Evolutionary conservation across 768 basidiomycete species (phyloP).

Genomic region (Suillus clintonianus): DNA sequence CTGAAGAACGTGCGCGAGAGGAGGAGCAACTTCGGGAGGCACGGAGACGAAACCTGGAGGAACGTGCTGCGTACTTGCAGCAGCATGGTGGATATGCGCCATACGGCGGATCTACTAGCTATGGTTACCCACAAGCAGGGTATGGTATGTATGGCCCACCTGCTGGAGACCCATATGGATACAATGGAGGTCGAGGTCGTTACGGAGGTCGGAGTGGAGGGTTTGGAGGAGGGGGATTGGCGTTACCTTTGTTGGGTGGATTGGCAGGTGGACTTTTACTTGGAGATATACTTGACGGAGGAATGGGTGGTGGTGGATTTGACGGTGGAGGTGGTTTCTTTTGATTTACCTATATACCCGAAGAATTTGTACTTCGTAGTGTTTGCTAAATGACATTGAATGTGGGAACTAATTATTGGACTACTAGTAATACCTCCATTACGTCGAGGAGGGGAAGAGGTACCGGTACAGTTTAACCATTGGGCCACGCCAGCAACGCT

Average conservation of each 20-base stretch:
- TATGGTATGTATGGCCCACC: conserved; percentile 2
- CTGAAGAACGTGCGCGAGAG: conserved; percentile 29
- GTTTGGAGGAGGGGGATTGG: conserved; percentile 31
- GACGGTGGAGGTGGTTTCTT: conserved; percentile 23
- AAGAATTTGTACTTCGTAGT: neutral
- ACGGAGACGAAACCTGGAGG: conserved; percentile 20
- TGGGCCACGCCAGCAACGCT: neutral
- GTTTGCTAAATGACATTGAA: neutral
- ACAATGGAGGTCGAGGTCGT: conserved; percentile 13
- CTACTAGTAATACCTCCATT: neutral
- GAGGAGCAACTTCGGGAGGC: conserved; percentile 21
- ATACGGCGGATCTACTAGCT: conserved; percentile 18
- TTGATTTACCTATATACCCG: neutral
- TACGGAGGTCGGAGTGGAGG: conserved; percentile 1
- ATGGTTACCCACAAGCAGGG: conserved; percentile 2
- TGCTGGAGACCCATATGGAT: conserved; percentile 6
- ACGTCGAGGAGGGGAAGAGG: neutral
- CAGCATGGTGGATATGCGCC: conserved; percentile 31
- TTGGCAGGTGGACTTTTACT: conserved; percentile 53
- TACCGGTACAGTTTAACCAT: neutral
- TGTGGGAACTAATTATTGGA: neutral
- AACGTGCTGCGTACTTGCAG: conserved; percentile 38
- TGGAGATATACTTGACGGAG: conserved; percentile 46
- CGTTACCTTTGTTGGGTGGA: conserved; percentile 44
- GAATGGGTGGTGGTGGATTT: conserved; percentile 30